These are phyloP conservation scores for Agrocybe chaxingu DNA, from an alignment of 768 basidiomycete genomes.

Conservation along the genomic window DNA sequence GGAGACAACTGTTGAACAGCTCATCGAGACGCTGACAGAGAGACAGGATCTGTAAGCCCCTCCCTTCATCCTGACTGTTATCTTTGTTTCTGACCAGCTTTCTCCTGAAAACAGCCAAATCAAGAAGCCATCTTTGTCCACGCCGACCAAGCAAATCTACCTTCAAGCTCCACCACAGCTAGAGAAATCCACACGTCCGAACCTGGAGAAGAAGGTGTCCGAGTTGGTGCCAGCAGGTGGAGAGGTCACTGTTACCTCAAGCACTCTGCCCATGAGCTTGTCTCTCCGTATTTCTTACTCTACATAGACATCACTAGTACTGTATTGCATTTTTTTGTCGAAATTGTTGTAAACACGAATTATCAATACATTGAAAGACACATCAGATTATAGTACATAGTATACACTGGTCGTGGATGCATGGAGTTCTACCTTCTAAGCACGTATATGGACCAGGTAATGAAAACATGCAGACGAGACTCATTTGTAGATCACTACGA, in stretches of 20 bases:
- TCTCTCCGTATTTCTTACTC: conserved; percentile 61
- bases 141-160: conserved; percentile 75
- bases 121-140: conserved; percentile 91
- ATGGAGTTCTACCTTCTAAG: too few species aligned
- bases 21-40: conserved; percentile 87
- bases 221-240: conserved; percentile 78
- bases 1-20: conserved; percentile 76
- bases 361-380: background rate
- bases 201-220: conserved; percentile 80
- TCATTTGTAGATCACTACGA: conserved; percentile 78
- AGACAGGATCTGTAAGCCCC: conserved; percentile 82
- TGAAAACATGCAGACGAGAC: background rate
- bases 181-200: conserved; percentile 85
- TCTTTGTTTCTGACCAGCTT: conserved; percentile 1
- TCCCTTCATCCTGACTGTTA: conserved; percentile 4
- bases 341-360: background rate
- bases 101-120: conserved; percentile 66
- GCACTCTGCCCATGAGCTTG: conserved; percentile 82
- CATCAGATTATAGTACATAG: background rate
- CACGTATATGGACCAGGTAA: too few species aligned
- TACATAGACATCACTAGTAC: conserved; percentile 7
- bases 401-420: too few species aligned
- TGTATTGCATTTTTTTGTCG: background rate
- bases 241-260: conserved; percentile 86
- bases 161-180: conserved; percentile 92